Evolutionary conservation across 331 rosid species (phyloP).

Genomic region (Cydonia oblonga): DNA sequence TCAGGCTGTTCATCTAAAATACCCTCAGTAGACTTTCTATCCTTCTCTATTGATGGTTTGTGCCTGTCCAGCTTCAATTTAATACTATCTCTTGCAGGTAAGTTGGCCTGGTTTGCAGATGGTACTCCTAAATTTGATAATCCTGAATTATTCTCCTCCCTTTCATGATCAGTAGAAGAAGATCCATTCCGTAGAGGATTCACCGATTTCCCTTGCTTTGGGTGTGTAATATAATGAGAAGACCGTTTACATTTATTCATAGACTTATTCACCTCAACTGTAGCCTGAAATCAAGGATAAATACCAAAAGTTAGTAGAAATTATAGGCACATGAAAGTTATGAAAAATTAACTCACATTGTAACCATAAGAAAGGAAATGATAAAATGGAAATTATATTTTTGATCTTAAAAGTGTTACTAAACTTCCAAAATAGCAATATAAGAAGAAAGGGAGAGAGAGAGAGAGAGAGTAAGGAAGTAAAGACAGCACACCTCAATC

Average conservation of each 20-base stretch:
- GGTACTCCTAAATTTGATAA: too few species aligned
- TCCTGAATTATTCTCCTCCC: too few species aligned
- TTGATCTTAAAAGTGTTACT: background rate
- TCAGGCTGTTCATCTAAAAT: conserved; percentile 27
- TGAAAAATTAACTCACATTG: background rate
- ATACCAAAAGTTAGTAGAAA: conserved; percentile 5
- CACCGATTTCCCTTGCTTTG: conserved; percentile 36
- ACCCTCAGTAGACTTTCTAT: conserved; percentile 25
- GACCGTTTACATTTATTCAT: conserved; percentile 57
- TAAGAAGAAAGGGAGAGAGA: background rate
- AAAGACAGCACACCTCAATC: conserved; percentile 35
- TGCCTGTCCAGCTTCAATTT: conserved; percentile 41
- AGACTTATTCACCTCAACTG: conserved; percentile 44
- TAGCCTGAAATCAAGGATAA: conserved; percentile 33
- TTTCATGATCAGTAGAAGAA: conserved; percentile 33
- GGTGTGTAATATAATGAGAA: conserved; percentile 35
- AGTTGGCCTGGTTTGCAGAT: too few species aligned
- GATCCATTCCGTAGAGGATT: conserved; percentile 37
- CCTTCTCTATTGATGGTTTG: conserved; percentile 39
- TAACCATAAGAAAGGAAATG: background rate
- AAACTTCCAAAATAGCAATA: background rate
- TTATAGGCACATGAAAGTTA: conserved; percentile 1
- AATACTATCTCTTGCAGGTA: too few species aligned
- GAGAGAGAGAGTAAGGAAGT: background rate
- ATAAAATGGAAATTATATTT: too few species aligned